Evolutionary conservation across 2,329 filamentous ascomycete genomes (phyloP), one percentile per base, ranked within the genome.

Genomic region (Pseudocercospora macadamiae): DNA sequence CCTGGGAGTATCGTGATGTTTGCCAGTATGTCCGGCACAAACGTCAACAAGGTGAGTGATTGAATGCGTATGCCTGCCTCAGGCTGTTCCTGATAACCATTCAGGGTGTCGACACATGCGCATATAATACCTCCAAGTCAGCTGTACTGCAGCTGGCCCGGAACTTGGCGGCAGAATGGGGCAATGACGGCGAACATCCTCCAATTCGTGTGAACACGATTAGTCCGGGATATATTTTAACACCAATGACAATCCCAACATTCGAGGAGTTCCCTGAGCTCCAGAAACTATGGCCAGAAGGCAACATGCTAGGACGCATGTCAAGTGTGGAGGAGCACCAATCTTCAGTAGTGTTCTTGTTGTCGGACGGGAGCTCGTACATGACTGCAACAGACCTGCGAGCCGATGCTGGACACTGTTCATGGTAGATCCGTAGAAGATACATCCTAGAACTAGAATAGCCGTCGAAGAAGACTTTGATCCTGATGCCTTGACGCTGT

Each of bases 111-210:
- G 73, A 75, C 30, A 76, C 72, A 0, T 68, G 75, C 8, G 75
- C 71, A 0, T 84, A 84, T 70, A 83, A 83, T 66, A 74, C 80
- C 0, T 82, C 80, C 55, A 84, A 84, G 70, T 76, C 81, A 0
- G 82, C 78, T 0, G 77, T 83, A 2, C 77, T 80, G 19, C 80
- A 83, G 64, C 74, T 84, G 1, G 72, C 75, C 1, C 75, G 80
- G 18, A 79, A 74, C 6, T 71, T 83, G 25, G 80, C 82, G 0
- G 80, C 80, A 57, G 82, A 84, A 70, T 84, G 77, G 81, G 80
- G 73, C 19, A 42, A 49, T 23, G 45, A 44, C 30, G 47, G 45
- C 6, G 32, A 25, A 12, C 37, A 54, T 32, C 36, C 52, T 47
- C 54, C 54, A n/a, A 57, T 57, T 44, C 28, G 54, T 5, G 54